Evolutionary conservation across 202 grass and related monocot species (phyloP), one percentile per base, ranked within the genome.

Genomic region (Miscanthus sacchariflorus): DNA sequence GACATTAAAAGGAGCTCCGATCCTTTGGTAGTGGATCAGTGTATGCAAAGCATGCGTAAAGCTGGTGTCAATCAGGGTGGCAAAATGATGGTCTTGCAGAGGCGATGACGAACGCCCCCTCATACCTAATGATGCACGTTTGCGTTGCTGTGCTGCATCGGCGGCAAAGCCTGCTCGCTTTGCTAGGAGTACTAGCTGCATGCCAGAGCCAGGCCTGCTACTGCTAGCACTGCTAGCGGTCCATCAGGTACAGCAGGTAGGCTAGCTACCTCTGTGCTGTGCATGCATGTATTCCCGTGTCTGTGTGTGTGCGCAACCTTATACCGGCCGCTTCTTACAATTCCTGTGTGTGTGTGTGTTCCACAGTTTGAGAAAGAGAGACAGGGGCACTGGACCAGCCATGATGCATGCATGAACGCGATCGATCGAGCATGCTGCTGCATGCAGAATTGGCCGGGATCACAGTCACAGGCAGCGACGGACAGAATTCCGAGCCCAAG

Each of bases 71-170:
- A 77, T 77, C 44, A 27, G 72, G 14, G 3, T 67, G 67, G 56
- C 76, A 86, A 36, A 80, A 86, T 80, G 49, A 86, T 86, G 49
- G 72, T 7, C 13, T 38, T 35, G 66, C 48, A 70, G 64, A 71
- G 46, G 75, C 46, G 48, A 86, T 71, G 65, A 71, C 84, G 75
- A 79, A 44, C 25, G 46, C 65, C 46, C 23, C 46, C 56, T 44
- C 43, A 44, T 43, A 80, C 68, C 67, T 35, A 72, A 80, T 81
- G 50, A 87, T 86, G 76, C 39, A n/a, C 25, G 9, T 24, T 30
- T 56, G 74, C 28, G 27, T 70, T 24, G 59, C 59, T 24, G 21
- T 63, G 42, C 74, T 33, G 30, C 30, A 33, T 33, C 30, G 30
- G 30, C 56, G 39, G 39, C 68, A 73, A 80, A 87, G 68, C 38